Evolutionary conservation across 768 basidiomycete genomes (phyloP), one percentile per base, ranked within the genome.

Genomic region (Boletus insuetus): DNA sequence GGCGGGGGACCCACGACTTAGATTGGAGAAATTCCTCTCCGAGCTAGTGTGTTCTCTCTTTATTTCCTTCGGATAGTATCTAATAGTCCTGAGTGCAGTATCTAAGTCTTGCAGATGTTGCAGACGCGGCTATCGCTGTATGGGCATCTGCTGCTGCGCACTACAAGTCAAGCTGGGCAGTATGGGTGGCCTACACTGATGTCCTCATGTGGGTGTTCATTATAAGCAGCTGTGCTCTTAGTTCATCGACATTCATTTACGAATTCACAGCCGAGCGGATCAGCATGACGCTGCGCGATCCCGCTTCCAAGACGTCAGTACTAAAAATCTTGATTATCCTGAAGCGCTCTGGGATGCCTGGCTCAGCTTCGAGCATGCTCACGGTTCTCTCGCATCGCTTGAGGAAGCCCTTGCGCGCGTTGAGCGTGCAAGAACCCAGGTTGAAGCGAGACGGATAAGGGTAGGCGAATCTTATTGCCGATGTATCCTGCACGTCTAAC

Each of bases 311-410:
- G 83, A 86, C 55, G 76, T 89, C 5, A 80, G 84, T 29, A 75
- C 77, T 42, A 89, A 88, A 67, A 82, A 86, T 47, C 63, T 98
- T 38, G 96, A 99, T 70, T 98, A 94, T 88, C 94, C 97, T 0
- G 96, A 99, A 70, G 89, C 87, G 11, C 75, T 98, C 9, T 96
- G 91, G 86, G 91, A 94, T 52, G 87, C 90, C 1, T 96, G 92
- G 90, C 65, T 86, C 17, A 73, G 79, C n/a, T 97, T 98, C 63
- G 96, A 98, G 68, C 83, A 91, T 59, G 73, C 89, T 4, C 79
- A 94, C 63, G 96, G 96, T 1, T 79, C 82, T 22, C 75, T 91
- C 14, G 75, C 81, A 29, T 82, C 85, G 37, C 75, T 91, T 29
- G 84, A 91, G 38, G 72, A 74, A 11, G 82, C 82, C 40, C 66